A percentile compares a stretch with the other conserved stretches of the same genome.
Conservation (phyloP, 140 eudicot species). For the Senecio squalidus region DNA sequence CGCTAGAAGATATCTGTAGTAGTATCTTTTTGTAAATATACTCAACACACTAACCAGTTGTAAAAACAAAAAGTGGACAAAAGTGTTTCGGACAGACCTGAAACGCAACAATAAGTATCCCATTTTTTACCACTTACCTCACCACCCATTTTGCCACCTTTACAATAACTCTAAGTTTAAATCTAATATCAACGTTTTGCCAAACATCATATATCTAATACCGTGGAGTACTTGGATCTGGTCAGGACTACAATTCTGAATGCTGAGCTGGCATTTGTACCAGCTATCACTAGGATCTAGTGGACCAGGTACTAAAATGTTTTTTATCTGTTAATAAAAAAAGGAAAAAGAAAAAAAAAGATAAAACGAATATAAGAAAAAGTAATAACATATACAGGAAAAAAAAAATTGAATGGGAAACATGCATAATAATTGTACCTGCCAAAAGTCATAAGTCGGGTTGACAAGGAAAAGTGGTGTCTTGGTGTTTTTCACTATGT, state of each 20-base stretch:
- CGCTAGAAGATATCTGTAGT: no score
- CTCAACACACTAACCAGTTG: no score
- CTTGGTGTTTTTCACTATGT: conserved; percentile 49
- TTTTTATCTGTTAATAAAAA: conserved; percentile 51
- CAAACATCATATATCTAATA: conserved; percentile 19
- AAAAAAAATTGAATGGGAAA: neutral
- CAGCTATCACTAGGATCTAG: conserved; percentile 56
- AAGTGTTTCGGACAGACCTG: no score
- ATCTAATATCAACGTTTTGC: conserved; percentile 5
- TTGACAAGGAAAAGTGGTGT: conserved; percentile 88
- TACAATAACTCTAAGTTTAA: neutral
- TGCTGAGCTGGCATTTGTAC: conserved; percentile 62
- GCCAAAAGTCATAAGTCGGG: conserved; percentile 96
- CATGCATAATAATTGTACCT: conserved; percentile 37
- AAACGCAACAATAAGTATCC: no score
- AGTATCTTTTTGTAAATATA: no score
- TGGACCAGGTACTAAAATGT: conserved; percentile 66
- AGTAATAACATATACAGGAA: no score
- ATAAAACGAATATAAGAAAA: neutral
- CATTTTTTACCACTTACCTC: no score
- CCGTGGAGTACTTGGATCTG: conserved; percentile 75
- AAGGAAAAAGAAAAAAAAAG: neutral
- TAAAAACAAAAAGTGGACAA: no score
- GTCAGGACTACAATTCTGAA: conserved; percentile 47
- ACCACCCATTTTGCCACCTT: neutral